phyloP scores from a whole-genome alignment of 768 basidiomycete genomes.

The Russula sp. region DNA sequence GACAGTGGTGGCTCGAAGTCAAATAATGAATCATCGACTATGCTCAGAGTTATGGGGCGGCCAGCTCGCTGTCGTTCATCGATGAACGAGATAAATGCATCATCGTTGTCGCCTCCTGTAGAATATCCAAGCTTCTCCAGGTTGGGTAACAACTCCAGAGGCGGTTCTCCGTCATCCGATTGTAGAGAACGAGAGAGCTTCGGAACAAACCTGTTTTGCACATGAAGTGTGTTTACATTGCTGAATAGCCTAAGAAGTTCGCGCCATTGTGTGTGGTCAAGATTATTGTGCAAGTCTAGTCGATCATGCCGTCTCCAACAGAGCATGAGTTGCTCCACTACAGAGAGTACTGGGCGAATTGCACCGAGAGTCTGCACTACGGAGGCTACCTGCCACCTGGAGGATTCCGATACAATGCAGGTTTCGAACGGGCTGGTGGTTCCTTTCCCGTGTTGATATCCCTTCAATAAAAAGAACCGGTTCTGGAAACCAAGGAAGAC shows the following conservation, averaged over 20 bases:
- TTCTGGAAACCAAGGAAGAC: too few relatives aligned
- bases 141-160: too few relatives aligned
- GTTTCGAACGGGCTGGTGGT: neutral
- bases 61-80: too few relatives aligned
- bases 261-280: neutral
- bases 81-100: too few relatives aligned
- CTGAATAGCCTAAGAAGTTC: neutral
- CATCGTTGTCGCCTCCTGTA: too few relatives aligned
- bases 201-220: neutral
- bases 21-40: too few relatives aligned
- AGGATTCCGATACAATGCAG: neutral
- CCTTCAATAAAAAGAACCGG: neutral
- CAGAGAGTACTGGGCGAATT: neutral
- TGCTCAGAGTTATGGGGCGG: too few relatives aligned
- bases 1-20: too few relatives aligned
- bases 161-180: neutral
- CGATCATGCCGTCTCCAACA: too few relatives aligned
- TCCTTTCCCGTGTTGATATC: neutral
- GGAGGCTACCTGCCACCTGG: neutral
- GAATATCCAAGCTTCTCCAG: too few relatives aligned
- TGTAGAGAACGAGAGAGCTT: neutral
- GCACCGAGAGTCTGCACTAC: neutral
- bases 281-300: neutral
- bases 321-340: too few relatives aligned
- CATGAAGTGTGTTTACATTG: neutral